Base-by-base conservation (phyloP, 371 early-diverging fungal species). In the Mortierella sp. region DNA sequence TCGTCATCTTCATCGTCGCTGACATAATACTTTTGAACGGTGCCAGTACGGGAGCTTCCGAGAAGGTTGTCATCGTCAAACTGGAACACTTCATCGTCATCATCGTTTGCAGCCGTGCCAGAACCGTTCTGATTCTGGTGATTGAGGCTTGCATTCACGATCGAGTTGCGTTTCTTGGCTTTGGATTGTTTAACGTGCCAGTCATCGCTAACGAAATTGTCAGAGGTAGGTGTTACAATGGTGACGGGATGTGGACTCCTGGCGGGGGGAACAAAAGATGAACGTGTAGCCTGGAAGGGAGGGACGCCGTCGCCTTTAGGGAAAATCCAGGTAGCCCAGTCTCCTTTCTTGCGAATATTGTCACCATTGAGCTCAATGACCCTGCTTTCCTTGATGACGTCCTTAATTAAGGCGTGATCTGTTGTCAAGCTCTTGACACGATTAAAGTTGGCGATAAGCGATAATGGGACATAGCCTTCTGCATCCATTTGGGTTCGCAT, bases 401-500 rank as follows among this genome's bases (percentile, higher is more conserved):
- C 89, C 49, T 84, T 85, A 43, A 96, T 88, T 34, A 93, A 68
- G 3, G 83, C 82, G 49, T 87, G 35, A 65, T 93, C 93, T 23
- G 89, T 86, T 2, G 93, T 89, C 35, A 94, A 83, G 10, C 85
- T 82, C 83, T 91, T 93, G 61, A 98, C 90, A 35, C 98, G 93
- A 83, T 96, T 96, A 83, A 98, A 98, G 67, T 89, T 89, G 45
- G 94, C 91, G 64, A 98, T 76, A 5, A 96, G 81, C 7, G 84
- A 78, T 32, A 97, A 63, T 22, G 90, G 87, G 19, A 96, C 94
- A 69, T 83, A 95, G 32, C 96, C 96, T 66, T 93, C 87, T 1
- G 83, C 62, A 65, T 95, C 90, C 97, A 98, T 98, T 83, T 94
- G 95, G 34, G 87, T 86, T 59, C 98, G 93, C 87, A 98, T 94